Evolutionary conservation across 2,329 filamentous ascomycete genomes (phyloP).

Genomic region (Mollisiaceae sp.): DNA sequence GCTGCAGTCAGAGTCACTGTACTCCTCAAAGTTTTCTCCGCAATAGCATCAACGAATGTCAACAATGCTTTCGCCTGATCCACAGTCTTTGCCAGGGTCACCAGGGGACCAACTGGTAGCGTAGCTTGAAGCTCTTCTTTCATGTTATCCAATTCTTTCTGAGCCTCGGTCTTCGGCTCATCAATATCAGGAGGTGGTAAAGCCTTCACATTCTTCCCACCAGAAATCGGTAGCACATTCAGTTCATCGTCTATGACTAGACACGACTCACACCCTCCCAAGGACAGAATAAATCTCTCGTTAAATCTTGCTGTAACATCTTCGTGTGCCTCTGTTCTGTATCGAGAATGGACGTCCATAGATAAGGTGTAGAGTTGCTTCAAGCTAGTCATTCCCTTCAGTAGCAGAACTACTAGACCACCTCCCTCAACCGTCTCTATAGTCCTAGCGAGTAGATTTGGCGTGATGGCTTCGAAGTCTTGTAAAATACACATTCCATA

Average conservation of each 20-base stretch:
- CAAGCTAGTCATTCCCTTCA: slow-evolving; percentile 96
- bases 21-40: slow-evolving; percentile 92
- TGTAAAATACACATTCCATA: slow-evolving; percentile 98
- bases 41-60: slow-evolving; percentile 94
- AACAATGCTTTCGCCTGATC: slow-evolving; percentile 97
- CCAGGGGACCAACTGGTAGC: slow-evolving; percentile 82
- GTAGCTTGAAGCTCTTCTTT: slow-evolving; percentile 88
- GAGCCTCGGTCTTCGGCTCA: slow-evolving; percentile 71
- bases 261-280: slow-evolving; percentile 94
- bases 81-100: slow-evolving; percentile 85
- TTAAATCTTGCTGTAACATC: slow-evolving; percentile 97
- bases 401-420: slow-evolving; percentile 83
- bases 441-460: slow-evolving; percentile 92
- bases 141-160: slow-evolving; percentile 80
- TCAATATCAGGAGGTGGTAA: slow-evolving; percentile 78
- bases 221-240: slow-evolving; percentile 96
- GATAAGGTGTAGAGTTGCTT: slow-evolving; percentile 96
- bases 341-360: slow-evolving; percentile 97
- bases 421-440: slow-evolving; percentile 98
- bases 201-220: slow-evolving; percentile 85
- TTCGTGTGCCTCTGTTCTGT: slow-evolving; percentile 93
- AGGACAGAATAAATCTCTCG: slow-evolving; percentile 92
- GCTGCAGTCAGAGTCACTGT: slow-evolving; percentile 94
- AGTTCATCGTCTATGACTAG: slow-evolving; percentile 97
- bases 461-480: slow-evolving; percentile 96